phyloP scores from a whole-genome alignment of 2,329 filamentous ascomycete species.

The Exophiala oligosperma region DNA sequence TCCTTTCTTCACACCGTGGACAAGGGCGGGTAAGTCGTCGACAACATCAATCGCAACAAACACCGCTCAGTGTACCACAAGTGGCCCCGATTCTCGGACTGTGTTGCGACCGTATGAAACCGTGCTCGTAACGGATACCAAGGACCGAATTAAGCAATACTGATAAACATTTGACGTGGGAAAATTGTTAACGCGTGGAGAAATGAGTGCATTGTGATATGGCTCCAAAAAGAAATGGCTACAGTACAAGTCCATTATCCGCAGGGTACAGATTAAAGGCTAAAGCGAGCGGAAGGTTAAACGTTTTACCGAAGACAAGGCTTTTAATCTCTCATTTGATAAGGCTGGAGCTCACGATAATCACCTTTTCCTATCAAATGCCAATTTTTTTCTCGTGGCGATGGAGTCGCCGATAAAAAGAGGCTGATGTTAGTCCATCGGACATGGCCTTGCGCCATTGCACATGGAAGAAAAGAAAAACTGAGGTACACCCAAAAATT shows the following conservation, averaged over 20 bases:
- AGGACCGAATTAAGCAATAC: not conserved
- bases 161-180: not conserved
- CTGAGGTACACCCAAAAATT: not conserved
- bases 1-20: not conserved
- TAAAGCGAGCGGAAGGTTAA: not conserved
- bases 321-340: conserved; percentile 1
- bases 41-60: not conserved
- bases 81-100: not conserved
- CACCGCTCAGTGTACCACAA: not conserved
- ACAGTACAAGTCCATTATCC: not conserved
- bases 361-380: not conserved
- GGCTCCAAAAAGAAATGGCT: not conserved
- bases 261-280: not conserved
- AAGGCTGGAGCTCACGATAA: not conserved
- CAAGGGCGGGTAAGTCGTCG: not conserved
- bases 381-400: not conserved
- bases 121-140: not conserved
- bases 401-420: not conserved
- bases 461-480: not conserved
- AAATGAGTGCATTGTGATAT: not conserved
- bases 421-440: not conserved
- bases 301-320: not conserved
- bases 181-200: conserved; percentile 1
- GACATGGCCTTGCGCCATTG: not conserved
- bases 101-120: too few species aligned